Percentiles rank a stretch among this genome's conserved stretches.
These are phyloP conservation scores for Alternaria metachromatica DNA, from an alignment of 2,329 filamentous ascomycete species.

Conservation along the genomic window DNA sequence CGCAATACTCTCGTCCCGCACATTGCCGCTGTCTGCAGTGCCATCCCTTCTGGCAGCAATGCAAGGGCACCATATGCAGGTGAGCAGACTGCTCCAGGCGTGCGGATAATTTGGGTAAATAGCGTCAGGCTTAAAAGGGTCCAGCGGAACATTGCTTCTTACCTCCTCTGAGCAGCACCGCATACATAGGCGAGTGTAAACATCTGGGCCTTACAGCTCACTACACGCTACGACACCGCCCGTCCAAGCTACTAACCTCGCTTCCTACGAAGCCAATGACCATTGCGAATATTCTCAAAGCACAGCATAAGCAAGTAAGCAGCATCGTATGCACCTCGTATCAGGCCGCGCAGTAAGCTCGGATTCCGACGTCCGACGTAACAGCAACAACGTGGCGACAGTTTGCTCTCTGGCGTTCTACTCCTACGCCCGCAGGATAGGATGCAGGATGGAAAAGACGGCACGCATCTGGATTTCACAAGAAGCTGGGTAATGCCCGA, in stretches of 20 bases:
- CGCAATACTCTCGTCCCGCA: neutral
- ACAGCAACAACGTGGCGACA: neutral
- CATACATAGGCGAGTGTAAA: neutral
- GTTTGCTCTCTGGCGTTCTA: neutral
- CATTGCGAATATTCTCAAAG: neutral
- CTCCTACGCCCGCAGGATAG: neutral
- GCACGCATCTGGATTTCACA: neutral
- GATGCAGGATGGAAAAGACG: neutral
- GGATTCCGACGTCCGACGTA: neutral
- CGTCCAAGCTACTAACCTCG: neutral
- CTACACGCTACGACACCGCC: neutral
- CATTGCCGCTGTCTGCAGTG: neutral
- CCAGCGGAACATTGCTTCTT: neutral
- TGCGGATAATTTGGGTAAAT: neutral
- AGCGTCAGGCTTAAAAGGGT: neutral
- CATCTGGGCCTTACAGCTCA: neutral
- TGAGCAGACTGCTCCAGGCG: neutral
- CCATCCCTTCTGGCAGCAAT: neutral
- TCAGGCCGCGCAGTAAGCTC: neutral
- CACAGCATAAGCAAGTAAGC: constrained; percentile 1
- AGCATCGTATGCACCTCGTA: constrained; percentile 1
- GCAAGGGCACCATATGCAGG: neutral
- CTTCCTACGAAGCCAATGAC: neutral
- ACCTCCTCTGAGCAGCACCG: neutral
- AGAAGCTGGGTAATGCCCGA: neutral